Evolutionary conservation across 129 eudicot species (phyloP).

Genomic region (Oenanthe sinensis): DNA sequence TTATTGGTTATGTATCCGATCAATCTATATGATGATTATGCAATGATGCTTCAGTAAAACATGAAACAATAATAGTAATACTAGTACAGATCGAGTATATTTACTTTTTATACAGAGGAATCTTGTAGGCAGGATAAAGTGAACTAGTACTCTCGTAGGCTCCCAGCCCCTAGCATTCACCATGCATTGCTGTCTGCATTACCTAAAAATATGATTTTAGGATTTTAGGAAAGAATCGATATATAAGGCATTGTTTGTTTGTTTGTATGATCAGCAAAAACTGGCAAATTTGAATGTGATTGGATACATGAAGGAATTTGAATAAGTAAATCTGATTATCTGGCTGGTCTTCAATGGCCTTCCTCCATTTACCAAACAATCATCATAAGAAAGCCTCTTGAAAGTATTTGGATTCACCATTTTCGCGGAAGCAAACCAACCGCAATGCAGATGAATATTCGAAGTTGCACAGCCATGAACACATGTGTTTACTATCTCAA

Average conservation of each 20-base stretch:
- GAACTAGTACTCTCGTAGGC: background rate
- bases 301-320: conserved; percentile 66
- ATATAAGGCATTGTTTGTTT: background rate
- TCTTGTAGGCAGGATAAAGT: background rate
- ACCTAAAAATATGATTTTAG: background rate
- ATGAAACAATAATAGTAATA: background rate
- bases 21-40: background rate
- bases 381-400: conserved; percentile 61
- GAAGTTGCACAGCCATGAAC: conserved; percentile 61
- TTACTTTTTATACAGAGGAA: background rate
- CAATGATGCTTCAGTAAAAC: background rate
- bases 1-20: background rate
- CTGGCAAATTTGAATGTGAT: conserved; percentile 46
- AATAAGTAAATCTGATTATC: conserved; percentile 55
- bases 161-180: background rate
- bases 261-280: conserved; percentile 26
- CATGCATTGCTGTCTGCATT: background rate
- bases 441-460: conserved; percentile 61
- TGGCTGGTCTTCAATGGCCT: conserved; percentile 41
- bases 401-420: conserved; percentile 56
- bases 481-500: conserved; percentile 66
- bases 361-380: conserved; percentile 59
- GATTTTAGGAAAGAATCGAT: background rate
- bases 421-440: conserved; percentile 76
- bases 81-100: background rate